Conservation (phyloP, 73 alveolate genomes). For the Diophrys appendiculata region DNA sequence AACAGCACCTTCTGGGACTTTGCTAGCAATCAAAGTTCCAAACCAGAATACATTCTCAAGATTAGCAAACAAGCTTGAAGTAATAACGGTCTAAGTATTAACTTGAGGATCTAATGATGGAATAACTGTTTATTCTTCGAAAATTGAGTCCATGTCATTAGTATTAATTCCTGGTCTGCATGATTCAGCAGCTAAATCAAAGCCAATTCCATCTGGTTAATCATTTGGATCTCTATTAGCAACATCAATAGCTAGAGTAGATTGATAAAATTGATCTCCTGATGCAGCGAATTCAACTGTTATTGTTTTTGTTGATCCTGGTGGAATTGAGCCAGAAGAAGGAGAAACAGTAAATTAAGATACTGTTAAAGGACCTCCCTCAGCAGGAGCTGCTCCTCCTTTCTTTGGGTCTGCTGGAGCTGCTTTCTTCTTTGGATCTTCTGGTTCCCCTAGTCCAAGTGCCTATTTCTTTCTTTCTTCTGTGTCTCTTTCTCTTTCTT, state of each 20-base stretch:
- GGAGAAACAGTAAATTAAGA: constrained; percentile 93
- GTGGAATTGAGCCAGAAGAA: constrained; percentile 90
- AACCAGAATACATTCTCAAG: constrained; percentile 96
- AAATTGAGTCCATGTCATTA: constrained; percentile 91
- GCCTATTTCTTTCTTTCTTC: constrained; percentile 59
- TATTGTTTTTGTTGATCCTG: constrained; percentile 85
- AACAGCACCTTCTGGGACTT: constrained; percentile 96
- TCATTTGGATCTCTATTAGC: constrained; percentile 96
- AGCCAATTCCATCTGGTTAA: constrained; percentile 94
- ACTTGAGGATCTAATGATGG: constrained; percentile 90
- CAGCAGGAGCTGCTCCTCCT: constrained; percentile 85
- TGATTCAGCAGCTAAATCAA: constrained; percentile 96
- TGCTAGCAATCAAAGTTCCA: constrained; percentile 96
- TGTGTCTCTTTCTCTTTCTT: constrained; percentile 75
- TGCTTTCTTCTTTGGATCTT: constrained; percentile 63
- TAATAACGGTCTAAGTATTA: constrained; percentile 85
- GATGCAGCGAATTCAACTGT: constrained; percentile 93
- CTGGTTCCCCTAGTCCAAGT: constrained; percentile 32
- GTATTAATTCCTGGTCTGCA: constrained; percentile 99
- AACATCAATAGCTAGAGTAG: constrained; percentile 93
- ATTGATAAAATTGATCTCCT: constrained; percentile 93
- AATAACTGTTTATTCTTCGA: constrained; percentile 97
- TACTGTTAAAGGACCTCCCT: constrained; percentile 87
- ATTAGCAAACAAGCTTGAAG: constrained; percentile 90
- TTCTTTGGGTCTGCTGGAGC: constrained; percentile 88